Base-by-base conservation (phyloP, 371 early-diverging fungal genomes). In the Saksenaea oblongispora region DNA sequence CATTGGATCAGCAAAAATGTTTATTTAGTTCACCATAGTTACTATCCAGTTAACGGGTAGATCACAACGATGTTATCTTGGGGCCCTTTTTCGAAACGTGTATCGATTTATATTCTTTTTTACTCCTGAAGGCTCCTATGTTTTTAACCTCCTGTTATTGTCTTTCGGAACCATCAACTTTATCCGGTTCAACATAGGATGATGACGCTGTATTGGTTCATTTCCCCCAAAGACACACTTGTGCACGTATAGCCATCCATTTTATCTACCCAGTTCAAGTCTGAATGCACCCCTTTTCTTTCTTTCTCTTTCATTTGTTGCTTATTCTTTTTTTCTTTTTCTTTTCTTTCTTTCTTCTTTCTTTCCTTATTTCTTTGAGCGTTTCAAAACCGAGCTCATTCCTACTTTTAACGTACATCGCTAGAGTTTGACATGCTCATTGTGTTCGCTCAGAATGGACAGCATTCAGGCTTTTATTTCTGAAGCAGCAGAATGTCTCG, bases 401-500 rank as follows among this genome's bases (percentile, higher is more conserved):
- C 18, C 44, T 51, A 5, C 24, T 44, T 39, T 24, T 56, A 42
- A 7, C 36, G 65, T 7, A 62, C 66, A 10, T 15, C n/a, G 10
- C 31, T 18, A 55, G 8, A 14, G 56, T 35, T 34, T 59, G 70
- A 65, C 66, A 70, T 70, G 65, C 62, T 36, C 44, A 36, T 34
- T 57, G 54, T 47, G 51, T 47, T 24, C 26, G 36, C 15, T 31
- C 47, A 54, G 28, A 17, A 70, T 70, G 65, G 61, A 65, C 58
- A 61, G 58, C 62, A 70, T 70, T 62, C 65, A 70, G 47, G 58
- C 65, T 51, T 59, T 70, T 22, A 55, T 70, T 17, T 65, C 47
- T 56, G 54, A 70, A 35, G 70, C 70, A 62, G 55, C 62, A 24
- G 70, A 70, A 22, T 62, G 70, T 63, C 63, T 70, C 65, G 70